A percentile compares a stretch with the other conserved stretches of the same genome.
These are phyloP conservation scores for Jacaranda mimosifolia DNA, from an alignment of 257 asterid genomes.

Conservation along the genomic window DNA sequence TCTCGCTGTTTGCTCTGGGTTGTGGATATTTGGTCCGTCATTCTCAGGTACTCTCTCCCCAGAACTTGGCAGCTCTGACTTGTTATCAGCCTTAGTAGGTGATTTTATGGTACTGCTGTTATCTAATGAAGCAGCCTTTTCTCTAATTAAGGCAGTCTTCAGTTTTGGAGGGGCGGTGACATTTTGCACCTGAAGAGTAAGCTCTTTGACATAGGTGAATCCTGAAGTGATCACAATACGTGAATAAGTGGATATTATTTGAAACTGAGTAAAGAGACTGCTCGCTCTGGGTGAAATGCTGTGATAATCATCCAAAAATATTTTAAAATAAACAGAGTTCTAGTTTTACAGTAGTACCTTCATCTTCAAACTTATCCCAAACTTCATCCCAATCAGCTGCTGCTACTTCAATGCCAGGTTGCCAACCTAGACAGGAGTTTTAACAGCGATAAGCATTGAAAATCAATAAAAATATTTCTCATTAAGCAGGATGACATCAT, in stretches of 20 bases:
- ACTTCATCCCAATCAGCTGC: constrained; percentile 99
- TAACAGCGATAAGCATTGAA: constrained; percentile 26
- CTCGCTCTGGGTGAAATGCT: constrained; percentile 16
- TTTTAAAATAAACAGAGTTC: neutral
- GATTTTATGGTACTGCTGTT: constrained; percentile 46
- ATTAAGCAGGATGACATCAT: constrained; percentile 37
- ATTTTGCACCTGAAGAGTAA: constrained; percentile 89
- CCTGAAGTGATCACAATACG: constrained; percentile 53
- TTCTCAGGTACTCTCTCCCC: constrained; percentile 46
- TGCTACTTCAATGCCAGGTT: constrained; percentile 85
- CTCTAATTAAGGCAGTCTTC: constrained; percentile 68
- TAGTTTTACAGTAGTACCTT: constrained; percentile 60
- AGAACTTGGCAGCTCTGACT: constrained; percentile 52
- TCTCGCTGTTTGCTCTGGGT: constrained; percentile 52
- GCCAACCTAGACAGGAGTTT: constrained; percentile 79
- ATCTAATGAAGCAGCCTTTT: constrained; percentile 56
- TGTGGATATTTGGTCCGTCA: constrained; percentile 49
- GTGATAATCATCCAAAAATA: neutral
- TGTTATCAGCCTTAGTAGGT: constrained; percentile 57
- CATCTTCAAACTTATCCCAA: constrained; percentile 96
- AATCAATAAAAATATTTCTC: constrained; percentile 26
- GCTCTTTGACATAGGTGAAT: constrained; percentile 81
- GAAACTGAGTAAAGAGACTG: constrained; percentile 10
- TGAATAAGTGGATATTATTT: neutral
- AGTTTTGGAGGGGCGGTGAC: constrained; percentile 83